Evolutionary conservation across 2,329 filamentous ascomycete genomes (phyloP).

Genomic region (Didymellaceae sp.): DNA sequence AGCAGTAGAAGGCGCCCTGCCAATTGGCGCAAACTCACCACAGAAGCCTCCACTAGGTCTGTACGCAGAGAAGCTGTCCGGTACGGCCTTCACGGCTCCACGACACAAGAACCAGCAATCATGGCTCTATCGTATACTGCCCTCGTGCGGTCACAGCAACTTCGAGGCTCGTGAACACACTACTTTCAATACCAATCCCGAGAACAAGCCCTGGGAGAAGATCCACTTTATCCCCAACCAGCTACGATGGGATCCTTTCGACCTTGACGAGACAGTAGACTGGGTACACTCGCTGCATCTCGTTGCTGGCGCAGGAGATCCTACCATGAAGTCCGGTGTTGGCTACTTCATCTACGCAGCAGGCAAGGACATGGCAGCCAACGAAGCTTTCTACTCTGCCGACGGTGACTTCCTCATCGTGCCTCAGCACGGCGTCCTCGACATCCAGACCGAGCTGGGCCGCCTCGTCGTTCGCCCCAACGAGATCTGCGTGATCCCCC

Average conservation of each 20-base stretch:
- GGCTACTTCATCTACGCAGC: conserved; percentile 83
- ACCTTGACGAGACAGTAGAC: conserved; percentile 71
- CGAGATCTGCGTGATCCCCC: conserved; percentile 71
- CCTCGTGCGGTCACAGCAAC: conserved; percentile 64
- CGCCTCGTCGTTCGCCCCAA: conserved; percentile 69
- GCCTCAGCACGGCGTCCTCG: conserved; percentile 68
- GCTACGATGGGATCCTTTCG: conserved; percentile 79
- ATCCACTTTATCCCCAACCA: conserved; percentile 81
- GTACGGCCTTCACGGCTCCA: conserved; percentile 65
- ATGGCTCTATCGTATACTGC: conserved; percentile 65
- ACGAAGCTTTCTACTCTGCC: conserved; percentile 81
- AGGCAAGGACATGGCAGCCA: conserved; percentile 76
- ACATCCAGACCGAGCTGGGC: conserved; percentile 73
- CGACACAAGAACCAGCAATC: conserved; percentile 64
- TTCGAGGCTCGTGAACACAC: conserved; percentile 58
- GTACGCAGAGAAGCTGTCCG: conserved; percentile 76
- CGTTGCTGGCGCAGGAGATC: conserved; percentile 79
- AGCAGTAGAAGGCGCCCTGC: conserved; percentile 75
- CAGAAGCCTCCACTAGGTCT: conserved; percentile 80
- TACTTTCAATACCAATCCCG: conserved; percentile 59
- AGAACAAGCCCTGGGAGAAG: conserved; percentile 59
- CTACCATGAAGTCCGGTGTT: conserved; percentile 77
- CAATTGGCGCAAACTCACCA: conserved; percentile 79
- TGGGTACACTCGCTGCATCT: conserved; percentile 74
- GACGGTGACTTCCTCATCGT: conserved; percentile 73